These are phyloP conservation scores for Boletus sensibilis DNA, from an alignment of 768 basidiomycete genomes.

Conservation along the genomic window DNA sequence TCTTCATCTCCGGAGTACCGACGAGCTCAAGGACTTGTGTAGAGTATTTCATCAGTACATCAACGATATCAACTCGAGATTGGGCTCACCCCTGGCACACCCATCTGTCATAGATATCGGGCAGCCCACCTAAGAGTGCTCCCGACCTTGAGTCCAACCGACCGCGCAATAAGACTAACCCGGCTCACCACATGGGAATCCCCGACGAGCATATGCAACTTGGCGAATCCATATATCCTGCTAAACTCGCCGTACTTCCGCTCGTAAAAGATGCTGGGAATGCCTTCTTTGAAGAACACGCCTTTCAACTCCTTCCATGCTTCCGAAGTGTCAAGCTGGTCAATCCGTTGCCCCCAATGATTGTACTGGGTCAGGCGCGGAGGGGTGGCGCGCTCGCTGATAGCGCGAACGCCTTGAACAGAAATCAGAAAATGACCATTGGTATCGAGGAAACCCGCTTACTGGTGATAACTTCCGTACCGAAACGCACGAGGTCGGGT, in stretches of 20 bases:
- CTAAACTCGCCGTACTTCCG: slow-evolving; percentile 59
- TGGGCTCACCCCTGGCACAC: slow-evolving; percentile 51
- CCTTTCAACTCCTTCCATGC: slow-evolving; percentile 71
- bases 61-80: neutral
- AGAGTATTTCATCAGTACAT: neutral
- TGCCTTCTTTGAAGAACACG: slow-evolving; percentile 61
- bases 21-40: slow-evolving; percentile 58
- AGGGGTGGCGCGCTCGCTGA: slow-evolving; percentile 43
- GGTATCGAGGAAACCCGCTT: slow-evolving; percentile 15
- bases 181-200: slow-evolving; percentile 59
- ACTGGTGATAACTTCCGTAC: slow-evolving; percentile 55
- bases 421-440: neutral
- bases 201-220: slow-evolving; percentile 57
- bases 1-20: slow-evolving; percentile 59
- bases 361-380: slow-evolving; percentile 67
- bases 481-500: slow-evolving; percentile 59
- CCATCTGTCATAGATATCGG: slow-evolving; percentile 83
- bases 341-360: slow-evolving; percentile 68
- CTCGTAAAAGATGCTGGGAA: slow-evolving; percentile 67
- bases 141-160: neutral
- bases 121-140: slow-evolving; percentile 53
- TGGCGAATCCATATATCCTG: slow-evolving; percentile 64
- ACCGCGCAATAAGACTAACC: neutral
- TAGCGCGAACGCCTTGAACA: slow-evolving; percentile 49
- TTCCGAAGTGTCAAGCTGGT: slow-evolving; percentile 66